Percentiles rank a stretch among this genome's conserved stretches.
phyloP scores from a whole-genome alignment of 2,329 filamentous ascomycete genomes.

The Exophiala lecanii-corni region DNA sequence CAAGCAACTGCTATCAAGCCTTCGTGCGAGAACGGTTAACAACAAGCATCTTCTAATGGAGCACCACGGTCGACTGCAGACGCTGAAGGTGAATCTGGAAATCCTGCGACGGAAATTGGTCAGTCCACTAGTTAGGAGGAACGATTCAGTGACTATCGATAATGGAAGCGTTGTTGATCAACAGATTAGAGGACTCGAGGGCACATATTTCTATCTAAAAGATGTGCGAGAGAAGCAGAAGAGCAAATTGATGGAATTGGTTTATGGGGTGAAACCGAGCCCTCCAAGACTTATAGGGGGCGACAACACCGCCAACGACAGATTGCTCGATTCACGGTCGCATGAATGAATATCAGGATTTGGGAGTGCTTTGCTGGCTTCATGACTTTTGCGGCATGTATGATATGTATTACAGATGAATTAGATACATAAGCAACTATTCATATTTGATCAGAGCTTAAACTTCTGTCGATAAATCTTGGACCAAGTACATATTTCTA shows the following conservation, averaged over 20 bases:
- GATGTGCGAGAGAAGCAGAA: constrained; percentile 74
- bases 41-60: constrained; percentile 85
- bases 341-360: constrained; percentile 3
- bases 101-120: constrained; percentile 78
- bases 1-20: constrained; percentile 68
- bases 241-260: constrained; percentile 72
- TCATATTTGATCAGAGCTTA: too few relatives aligned
- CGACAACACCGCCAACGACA: constrained; percentile 4
- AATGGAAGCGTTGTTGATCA: constrained; percentile 68
- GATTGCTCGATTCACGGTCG: background rate
- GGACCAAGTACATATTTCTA: too few relatives aligned
- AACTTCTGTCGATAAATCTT: too few relatives aligned
- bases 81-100: constrained; percentile 81
- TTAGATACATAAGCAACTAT: too few relatives aligned
- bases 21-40: constrained; percentile 75
- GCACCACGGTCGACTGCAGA: constrained; percentile 78
- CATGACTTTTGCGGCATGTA: too few relatives aligned
- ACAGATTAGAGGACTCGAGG: constrained; percentile 77
- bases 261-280: constrained; percentile 54
- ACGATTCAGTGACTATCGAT: constrained; percentile 43
- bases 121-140: constrained; percentile 71
- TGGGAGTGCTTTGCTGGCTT: too few relatives aligned
- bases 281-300: constrained; percentile 15
- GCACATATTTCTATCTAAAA: constrained; percentile 73
- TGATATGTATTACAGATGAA: too few relatives aligned